phyloP scores from a whole-genome alignment of 169 alveolate genomes.

The Ichthyophthirius multifiliis region DNA sequence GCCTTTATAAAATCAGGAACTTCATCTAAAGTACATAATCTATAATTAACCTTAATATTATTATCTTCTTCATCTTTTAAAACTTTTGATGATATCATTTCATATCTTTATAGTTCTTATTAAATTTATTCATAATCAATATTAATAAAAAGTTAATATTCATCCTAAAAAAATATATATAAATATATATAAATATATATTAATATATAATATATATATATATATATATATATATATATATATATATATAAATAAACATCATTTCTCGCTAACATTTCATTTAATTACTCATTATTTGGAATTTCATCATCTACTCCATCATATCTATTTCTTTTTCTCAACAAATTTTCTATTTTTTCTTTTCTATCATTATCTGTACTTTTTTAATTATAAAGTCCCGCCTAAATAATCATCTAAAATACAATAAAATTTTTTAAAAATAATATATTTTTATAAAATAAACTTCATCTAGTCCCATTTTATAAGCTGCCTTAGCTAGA shows the following conservation, averaged over 20 bases:
- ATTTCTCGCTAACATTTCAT: constrained; percentile 81
- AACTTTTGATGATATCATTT: too few relatives aligned
- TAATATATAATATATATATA: background rate
- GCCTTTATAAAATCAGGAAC: background rate
- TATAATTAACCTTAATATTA: background rate
- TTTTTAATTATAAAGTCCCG: constrained; percentile 91
- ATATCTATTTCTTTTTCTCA: constrained; percentile 78
- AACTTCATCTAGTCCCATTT: constrained; percentile 89
- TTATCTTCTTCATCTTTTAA: background rate
- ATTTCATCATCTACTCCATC: constrained; percentile 77
- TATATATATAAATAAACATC: constrained; percentile 30
- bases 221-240: background rate
- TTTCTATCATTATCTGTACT: constrained; percentile 83
- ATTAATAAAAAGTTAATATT: constrained; percentile 71
- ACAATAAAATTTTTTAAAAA: too few relatives aligned
- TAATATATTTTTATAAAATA: too few relatives aligned
- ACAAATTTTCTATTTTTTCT: constrained; percentile 79
- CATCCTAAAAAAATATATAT: constrained; percentile 53
- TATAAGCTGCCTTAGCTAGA: constrained; percentile 88
- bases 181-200: too few relatives aligned
- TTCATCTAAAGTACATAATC: background rate
- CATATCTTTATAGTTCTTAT: constrained; percentile 69
- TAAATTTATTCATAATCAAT: constrained; percentile 82
- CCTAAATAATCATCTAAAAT: constrained; percentile 92
- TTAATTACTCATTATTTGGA: constrained; percentile 80